Percentiles rank a stretch among this genome's conserved stretches.
These are phyloP conservation scores for Pelargonium nanum DNA, from an alignment of 345 rosid species.

Conservation along the genomic window DNA sequence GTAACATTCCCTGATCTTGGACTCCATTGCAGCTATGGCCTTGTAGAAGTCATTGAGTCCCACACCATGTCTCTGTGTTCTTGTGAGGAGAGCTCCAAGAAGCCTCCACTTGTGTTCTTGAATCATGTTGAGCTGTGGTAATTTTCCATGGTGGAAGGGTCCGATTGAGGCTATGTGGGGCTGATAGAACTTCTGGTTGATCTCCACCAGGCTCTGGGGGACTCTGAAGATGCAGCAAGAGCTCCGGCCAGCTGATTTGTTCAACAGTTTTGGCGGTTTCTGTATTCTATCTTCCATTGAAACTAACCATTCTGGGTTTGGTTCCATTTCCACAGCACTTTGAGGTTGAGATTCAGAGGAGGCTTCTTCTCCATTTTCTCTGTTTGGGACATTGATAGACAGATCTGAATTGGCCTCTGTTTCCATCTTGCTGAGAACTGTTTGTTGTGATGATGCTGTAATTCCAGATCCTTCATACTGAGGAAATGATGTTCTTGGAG, in stretches of 20 bases:
- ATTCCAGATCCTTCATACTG: background rate
- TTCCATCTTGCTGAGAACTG: background rate
- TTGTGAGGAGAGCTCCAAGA: constrained; percentile 17
- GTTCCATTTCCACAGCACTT: background rate
- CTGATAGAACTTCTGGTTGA: constrained; percentile 24
- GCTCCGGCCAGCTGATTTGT: constrained; percentile 8
- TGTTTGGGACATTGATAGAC: background rate
- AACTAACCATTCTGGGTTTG: background rate
- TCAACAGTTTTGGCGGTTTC: constrained; percentile 9
- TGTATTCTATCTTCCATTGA: constrained; percentile 1
- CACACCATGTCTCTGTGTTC: background rate
- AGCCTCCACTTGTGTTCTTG: constrained; percentile 35
- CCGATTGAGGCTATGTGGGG: constrained; percentile 40
- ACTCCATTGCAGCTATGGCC: constrained; percentile 12
- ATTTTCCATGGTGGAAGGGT: constrained; percentile 37
- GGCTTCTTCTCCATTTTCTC: background rate
- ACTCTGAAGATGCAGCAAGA: constrained; percentile 26
- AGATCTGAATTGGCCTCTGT: background rate
- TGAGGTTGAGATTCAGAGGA: background rate
- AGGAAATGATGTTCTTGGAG: background rate
- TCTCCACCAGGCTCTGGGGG: constrained; percentile 14
- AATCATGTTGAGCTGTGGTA: constrained; percentile 27
- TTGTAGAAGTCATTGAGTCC: constrained; percentile 9
- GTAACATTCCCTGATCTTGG: constrained; percentile 23
- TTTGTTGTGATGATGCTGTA: too few relatives aligned